A percentile compares a stretch with the other conserved stretches of the same genome.
Conservation (phyloP, 208 protist species). For the Crithidia sp. region DNA sequence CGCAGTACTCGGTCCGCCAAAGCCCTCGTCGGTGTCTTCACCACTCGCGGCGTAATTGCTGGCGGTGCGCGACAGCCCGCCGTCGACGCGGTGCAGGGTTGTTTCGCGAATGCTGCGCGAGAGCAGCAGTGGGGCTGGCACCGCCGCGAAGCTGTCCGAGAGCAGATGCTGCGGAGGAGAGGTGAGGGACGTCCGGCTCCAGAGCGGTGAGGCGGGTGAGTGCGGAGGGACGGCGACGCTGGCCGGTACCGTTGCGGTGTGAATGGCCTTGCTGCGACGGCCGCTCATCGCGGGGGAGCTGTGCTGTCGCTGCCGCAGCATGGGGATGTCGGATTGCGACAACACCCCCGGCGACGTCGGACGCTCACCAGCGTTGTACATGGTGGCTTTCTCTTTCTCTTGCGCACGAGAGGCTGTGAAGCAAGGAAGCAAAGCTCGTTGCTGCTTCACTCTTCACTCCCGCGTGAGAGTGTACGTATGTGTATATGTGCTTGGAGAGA, state of each 20-base stretch:
- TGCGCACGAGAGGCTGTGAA: too few relatives aligned
- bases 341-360: not conserved
- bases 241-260: slow-evolving; percentile 6
- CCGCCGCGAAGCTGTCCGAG: slow-evolving; percentile 1
- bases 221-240: not conserved
- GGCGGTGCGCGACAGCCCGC: slow-evolving; percentile 1
- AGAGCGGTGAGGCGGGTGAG: not conserved
- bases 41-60: slow-evolving; percentile 19
- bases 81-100: slow-evolving; percentile 9
- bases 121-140: slow-evolving; percentile 25
- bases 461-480: too few relatives aligned
- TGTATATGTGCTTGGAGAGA: too few relatives aligned
- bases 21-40: slow-evolving; percentile 18
- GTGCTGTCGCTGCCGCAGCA: slow-evolving; percentile 11
- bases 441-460: too few relatives aligned
- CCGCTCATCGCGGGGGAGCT: not conserved
- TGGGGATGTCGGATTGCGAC: not conserved
- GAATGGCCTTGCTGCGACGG: not conserved
- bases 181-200: not conserved
- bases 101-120: slow-evolving; percentile 33
- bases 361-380: slow-evolving; percentile 7
- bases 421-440: not conserved
- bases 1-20: not conserved
- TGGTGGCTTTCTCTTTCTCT: not conserved
- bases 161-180: slow-evolving; percentile 3